Evolutionary conservation across 2,329 filamentous ascomycete species (phyloP).

Genomic region (Diaporthe helianthi): DNA sequence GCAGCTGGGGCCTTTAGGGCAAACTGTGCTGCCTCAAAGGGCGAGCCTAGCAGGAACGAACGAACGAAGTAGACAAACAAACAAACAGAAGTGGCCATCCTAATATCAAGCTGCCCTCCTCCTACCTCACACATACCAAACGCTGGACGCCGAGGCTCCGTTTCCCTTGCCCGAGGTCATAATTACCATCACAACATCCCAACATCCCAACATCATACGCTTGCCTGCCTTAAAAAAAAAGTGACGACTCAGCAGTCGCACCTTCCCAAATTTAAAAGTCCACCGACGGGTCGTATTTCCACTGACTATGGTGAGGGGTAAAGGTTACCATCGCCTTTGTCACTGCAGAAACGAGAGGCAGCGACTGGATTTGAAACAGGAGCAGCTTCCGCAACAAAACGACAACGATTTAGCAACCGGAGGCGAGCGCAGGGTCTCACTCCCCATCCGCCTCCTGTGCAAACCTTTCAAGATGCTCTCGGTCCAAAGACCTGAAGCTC

Average conservation of each 20-base stretch:
- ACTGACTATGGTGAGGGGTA: conserved; percentile 29
- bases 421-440: background rate
- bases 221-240: background rate
- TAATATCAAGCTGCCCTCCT: background rate
- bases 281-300: background rate
- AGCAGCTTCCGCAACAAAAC: conserved; percentile 3
- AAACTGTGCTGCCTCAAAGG: background rate
- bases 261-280: conserved; percentile 13
- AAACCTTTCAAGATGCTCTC: conserved; percentile 20
- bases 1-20: background rate
- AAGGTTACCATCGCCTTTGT: conserved; percentile 14
- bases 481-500: background rate
- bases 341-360: conserved; percentile 16
- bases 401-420: background rate
- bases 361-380: conserved; percentile 11
- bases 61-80: too few relatives aligned
- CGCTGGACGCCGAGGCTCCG: background rate
- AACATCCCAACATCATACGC: too few relatives aligned
- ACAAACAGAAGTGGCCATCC: background rate
- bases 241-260: conserved; percentile 9
- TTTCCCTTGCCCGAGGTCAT: background rate
- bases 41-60: background rate
- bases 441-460: background rate
- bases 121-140: background rate
- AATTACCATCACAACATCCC: background rate